Percentiles rank a stretch among this genome's conserved stretches.
These are phyloP conservation scores for Eleusine coracana DNA, from an alignment of 176 grass and related monocot species.

Conservation along the genomic window DNA sequence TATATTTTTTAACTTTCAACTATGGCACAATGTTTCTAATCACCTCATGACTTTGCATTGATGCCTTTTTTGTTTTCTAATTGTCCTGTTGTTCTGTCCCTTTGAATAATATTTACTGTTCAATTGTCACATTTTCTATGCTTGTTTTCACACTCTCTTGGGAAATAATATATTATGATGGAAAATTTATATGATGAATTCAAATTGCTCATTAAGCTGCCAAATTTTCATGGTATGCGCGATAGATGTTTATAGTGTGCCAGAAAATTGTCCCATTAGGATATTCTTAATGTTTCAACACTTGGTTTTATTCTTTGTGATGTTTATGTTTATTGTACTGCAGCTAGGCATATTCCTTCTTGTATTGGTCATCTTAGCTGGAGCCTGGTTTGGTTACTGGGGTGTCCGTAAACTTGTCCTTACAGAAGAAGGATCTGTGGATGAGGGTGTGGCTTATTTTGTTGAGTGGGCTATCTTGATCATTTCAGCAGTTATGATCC, in stretches of 20 bases:
- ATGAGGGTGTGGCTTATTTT: slow-evolving; percentile 79
- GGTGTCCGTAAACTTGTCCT: slow-evolving; percentile 91
- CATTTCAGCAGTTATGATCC: slow-evolving; percentile 77
- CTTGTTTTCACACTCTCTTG: slow-evolving; percentile 7
- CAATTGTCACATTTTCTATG: background rate
- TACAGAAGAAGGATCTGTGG: slow-evolving; percentile 90
- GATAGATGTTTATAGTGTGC: background rate
- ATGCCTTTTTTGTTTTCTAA: background rate
- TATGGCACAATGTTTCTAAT: slow-evolving; percentile 3
- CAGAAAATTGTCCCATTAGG: slow-evolving; percentile 2
- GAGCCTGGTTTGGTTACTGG: slow-evolving; percentile 99
- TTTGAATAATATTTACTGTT: background rate
- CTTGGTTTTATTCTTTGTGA: slow-evolving; percentile 5
- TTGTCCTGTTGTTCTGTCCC: background rate
- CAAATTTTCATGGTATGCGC: background rate
- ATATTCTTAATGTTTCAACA: slow-evolving; percentile 24
- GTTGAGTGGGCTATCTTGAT: slow-evolving; percentile 88
- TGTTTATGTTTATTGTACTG: background rate
- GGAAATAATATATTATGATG: background rate
- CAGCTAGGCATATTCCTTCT: slow-evolving; percentile 89
- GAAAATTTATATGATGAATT: background rate
- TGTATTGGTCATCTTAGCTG: slow-evolving; percentile 67
- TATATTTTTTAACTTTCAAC: slow-evolving; percentile 4
- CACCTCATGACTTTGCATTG: background rate
- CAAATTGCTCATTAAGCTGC: background rate